Base-by-base conservation (phyloP, 2,329 filamentous ascomycete species). In the Knufia petricola region DNA sequence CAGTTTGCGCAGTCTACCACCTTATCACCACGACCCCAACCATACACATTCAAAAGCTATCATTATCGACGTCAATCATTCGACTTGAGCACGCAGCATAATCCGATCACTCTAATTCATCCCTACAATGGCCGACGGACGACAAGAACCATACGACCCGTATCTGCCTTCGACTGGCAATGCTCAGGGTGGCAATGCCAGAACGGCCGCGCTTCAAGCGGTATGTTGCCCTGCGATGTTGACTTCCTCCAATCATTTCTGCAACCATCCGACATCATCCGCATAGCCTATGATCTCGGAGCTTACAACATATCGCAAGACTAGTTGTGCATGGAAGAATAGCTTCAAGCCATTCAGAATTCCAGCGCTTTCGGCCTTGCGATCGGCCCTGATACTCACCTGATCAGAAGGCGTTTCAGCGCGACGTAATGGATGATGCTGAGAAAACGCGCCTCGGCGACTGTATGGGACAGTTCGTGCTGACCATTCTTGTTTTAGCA, bases 191-290 rank as follows among this genome's bases (percentile, higher is more conserved):
- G 77, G 76, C 59, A 83, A 82, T 64, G 74, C 78, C 61, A 77
- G 80, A 68, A 84, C 81, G 49, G 77, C 78, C 52, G 84, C 84
- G 56, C 77, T 94, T 59, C 87, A 94, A 78, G 84, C 83, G 70
- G 87, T 95, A 84, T 75, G 86, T 81, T 47, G 17, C 19, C 17
- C 31, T 30, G 23, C 7, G 19, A 9, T 17, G 3, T 20, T 23
- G 13, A 24, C 4, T 13, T 37, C 7, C 28, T 30, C 10, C 9
- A 32, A 6, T 37, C 43, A 24, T 15, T 36, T 19, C 30, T n/a
- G 17, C 43, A 7, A 12, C 8, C 6, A 37, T n/a, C n/a, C n/a
- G n/a, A n/a, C n/a, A n/a, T n/a, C n/a, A n/a, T n/a, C n/a, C n/a
- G n/a, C n/a, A n/a, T n/a, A n/a, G n/a, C n/a, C n/a, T n/a, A n/a